A percentile compares a stretch with the other conserved stretches of the same genome.
These are phyloP conservation scores for Luzula sylvatica DNA, from an alignment of 176 grass and related monocot genomes.

Conservation along the genomic window DNA sequence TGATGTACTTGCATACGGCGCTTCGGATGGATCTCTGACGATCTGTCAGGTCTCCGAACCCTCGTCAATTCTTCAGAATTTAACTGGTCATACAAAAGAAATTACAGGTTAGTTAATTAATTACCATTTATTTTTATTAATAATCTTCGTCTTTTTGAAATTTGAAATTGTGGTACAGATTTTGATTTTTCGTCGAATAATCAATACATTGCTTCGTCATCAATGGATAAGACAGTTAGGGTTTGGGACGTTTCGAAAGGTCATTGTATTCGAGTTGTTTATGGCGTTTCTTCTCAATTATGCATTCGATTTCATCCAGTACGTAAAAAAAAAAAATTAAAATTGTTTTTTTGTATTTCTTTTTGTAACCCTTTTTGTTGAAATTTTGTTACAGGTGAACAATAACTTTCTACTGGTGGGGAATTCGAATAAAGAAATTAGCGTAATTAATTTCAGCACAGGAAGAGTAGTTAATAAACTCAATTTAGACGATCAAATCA, in stretches of 20 bases:
- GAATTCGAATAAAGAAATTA: constrained; percentile 88
- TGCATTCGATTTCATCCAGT: constrained; percentile 97
- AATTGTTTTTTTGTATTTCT: background rate
- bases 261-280: constrained; percentile 82
- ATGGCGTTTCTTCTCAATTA: constrained; percentile 92
- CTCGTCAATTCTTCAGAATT: constrained; percentile 63
- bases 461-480: constrained; percentile 88
- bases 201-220: constrained; percentile 98
- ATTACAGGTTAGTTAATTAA: constrained; percentile 63
- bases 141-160: constrained; percentile 10
- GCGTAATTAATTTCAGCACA: constrained; percentile 96
- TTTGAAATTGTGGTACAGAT: constrained; percentile 79
- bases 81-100: constrained; percentile 86
- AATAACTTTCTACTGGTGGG: constrained; percentile 95
- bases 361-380: constrained; percentile 6
- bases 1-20: constrained; percentile 82
- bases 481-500: constrained; percentile 80
- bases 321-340: constrained; percentile 12
- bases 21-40: constrained; percentile 74
- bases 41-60: constrained; percentile 88
- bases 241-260: constrained; percentile 95
- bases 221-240: constrained; percentile 89
- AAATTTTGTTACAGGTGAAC: constrained; percentile 66
- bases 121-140: constrained; percentile 5
- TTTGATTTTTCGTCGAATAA: constrained; percentile 99